phyloP scores from a whole-genome alignment of 306 rosid species.

The Gynostemma pentaphyllum region DNA sequence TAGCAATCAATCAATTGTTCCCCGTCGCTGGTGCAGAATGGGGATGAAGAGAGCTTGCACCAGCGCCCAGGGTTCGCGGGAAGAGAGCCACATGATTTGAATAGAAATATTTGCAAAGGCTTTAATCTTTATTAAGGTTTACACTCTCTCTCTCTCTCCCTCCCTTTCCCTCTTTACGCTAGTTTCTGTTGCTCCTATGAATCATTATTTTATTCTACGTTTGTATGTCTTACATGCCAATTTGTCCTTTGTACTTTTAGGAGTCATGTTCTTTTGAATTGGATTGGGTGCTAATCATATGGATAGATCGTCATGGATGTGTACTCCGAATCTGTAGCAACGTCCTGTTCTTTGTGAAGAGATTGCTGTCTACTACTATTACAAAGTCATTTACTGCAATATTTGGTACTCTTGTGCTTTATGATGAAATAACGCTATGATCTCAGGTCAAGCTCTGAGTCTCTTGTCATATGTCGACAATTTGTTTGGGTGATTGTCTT shows the following conservation, averaged over 20 bases:
- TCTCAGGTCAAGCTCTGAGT: neutral
- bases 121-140: slow-evolving; percentile 17
- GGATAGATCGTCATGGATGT: neutral
- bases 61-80: slow-evolving; percentile 16
- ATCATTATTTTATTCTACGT: neutral
- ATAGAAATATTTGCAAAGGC: slow-evolving; percentile 2
- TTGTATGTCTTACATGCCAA: neutral
- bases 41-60: slow-evolving; percentile 24
- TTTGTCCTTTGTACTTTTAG: neutral
- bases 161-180: neutral
- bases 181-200: neutral
- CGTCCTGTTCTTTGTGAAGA: slow-evolving; percentile 3
- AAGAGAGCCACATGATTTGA: slow-evolving; percentile 8
- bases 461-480: neutral
- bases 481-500: neutral
- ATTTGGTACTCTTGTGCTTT: slow-evolving; percentile 5
- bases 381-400: slow-evolving; percentile 1
- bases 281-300: slow-evolving; percentile 1
- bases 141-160: neutral
- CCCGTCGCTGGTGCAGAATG: slow-evolving; percentile 29
- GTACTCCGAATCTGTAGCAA: neutral
- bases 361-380: slow-evolving; percentile 9
- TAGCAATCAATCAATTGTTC: slow-evolving; percentile 32
- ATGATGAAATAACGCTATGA: neutral
- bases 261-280: slow-evolving; percentile 5